Evolutionary conservation across 192 early-diverging fungal species (phyloP).

Genomic region (Glomus cerebriforme): DNA sequence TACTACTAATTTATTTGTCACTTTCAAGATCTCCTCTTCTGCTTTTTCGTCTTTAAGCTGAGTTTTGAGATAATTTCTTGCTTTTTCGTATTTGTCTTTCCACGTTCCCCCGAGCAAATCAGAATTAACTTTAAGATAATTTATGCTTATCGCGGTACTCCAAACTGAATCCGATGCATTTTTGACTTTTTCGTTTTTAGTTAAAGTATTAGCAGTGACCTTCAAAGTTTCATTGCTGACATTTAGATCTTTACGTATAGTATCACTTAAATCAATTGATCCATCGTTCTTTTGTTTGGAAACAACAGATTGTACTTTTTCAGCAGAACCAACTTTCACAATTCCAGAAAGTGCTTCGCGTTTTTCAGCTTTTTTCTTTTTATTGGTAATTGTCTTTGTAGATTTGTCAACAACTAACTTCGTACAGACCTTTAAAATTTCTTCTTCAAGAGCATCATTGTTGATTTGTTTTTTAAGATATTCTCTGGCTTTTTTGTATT

Average conservation of each 20-base stretch:
- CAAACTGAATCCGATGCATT: background rate
- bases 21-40: background rate
- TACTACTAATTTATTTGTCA: background rate
- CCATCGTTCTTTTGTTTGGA: background rate
- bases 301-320: background rate
- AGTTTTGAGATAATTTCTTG: background rate
- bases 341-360: background rate
- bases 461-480: constrained; percentile 5
- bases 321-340: background rate
- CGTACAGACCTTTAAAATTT: background rate
- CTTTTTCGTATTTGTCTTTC: background rate
- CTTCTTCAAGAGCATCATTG: background rate
- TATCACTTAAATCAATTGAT: background rate
- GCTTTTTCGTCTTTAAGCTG: background rate
- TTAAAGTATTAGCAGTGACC: background rate
- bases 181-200: background rate
- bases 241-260: background rate
- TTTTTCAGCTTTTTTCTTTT: background rate
- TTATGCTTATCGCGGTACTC: background rate
- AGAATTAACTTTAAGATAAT: background rate
- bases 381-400: background rate
- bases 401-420: background rate
- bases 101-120: background rate
- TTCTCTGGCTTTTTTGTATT: background rate
- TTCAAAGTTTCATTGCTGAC: background rate